These are phyloP conservation scores for Phytophthora syringae DNA, from an alignment of 352 stramenopile genomes.

Conservation along the genomic window DNA sequence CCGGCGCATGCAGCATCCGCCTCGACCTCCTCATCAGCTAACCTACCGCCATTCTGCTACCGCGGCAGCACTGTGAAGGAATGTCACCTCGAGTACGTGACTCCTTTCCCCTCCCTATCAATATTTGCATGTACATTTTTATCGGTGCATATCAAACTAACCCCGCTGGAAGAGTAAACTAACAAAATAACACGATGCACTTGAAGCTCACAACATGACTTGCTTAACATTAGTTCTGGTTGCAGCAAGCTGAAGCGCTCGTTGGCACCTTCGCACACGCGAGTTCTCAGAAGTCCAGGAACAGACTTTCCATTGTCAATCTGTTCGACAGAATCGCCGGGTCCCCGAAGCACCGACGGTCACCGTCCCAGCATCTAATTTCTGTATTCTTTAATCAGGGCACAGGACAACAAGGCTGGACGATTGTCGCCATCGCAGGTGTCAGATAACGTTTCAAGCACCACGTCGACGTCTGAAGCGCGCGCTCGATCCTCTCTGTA, in stretches of 20 bases:
- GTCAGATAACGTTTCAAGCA: not conserved
- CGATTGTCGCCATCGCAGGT: not conserved
- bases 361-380: too few relatives aligned
- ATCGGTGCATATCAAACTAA: slow-evolving; percentile 30
- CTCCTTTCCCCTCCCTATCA: slow-evolving; percentile 14
- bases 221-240: not conserved
- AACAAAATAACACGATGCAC: slow-evolving; percentile 30
- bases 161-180: slow-evolving; percentile 32
- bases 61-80: slow-evolving; percentile 24
- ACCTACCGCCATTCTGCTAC: slow-evolving; percentile 24
- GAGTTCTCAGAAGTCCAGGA: not conserved
- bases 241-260: too few relatives aligned
- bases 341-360: not conserved
- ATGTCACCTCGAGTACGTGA: slow-evolving; percentile 19
- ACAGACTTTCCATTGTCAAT: not conserved
- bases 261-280: too few relatives aligned
- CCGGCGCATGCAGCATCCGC: slow-evolving; percentile 18
- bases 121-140: slow-evolving; percentile 40
- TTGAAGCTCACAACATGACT: not conserved
- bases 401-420: not conserved
- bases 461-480: not conserved
- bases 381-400: too few relatives aligned
- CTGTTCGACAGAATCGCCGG: not conserved
- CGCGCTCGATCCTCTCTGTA: not conserved
- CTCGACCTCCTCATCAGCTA: slow-evolving; percentile 17